phyloP scores from a whole-genome alignment of 1,139 yeast genomes.

The Yamadazyma songkhlaensis region DNA sequence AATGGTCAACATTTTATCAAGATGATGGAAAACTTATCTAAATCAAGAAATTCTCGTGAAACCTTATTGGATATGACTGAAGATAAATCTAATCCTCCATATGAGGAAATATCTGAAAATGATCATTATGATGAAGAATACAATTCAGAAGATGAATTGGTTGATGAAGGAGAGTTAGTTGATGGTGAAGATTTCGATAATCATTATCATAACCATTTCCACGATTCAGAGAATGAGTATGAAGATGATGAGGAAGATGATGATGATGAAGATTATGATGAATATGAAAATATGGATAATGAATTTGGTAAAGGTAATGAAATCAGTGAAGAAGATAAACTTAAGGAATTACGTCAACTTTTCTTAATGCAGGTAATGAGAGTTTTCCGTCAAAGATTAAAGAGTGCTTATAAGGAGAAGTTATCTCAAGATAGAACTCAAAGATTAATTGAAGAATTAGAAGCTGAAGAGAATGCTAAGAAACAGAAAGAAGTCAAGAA shows the following conservation, averaged over 20 bases:
- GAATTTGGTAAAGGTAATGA: conserved; percentile 37
- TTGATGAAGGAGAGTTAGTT: neutral
- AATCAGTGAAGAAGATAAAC: conserved; percentile 60
- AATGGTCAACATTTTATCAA: conserved; percentile 74
- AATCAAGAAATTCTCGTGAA: conserved; percentile 52
- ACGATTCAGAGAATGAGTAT: conserved; percentile 8
- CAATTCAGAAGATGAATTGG: conserved; percentile 14
- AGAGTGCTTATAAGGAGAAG: conserved; percentile 70
- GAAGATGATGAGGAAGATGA: conserved; percentile 21
- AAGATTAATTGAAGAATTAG: conserved; percentile 72
- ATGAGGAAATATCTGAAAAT: neutral
- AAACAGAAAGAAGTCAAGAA: conserved; percentile 73
- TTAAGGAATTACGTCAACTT: conserved; percentile 74
- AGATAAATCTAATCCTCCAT: neutral
- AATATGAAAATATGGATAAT: conserved; percentile 30
- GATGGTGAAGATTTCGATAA: conserved; percentile 1
- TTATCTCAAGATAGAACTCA: conserved; percentile 73
- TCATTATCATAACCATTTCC: conserved; percentile 3
- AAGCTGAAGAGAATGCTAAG: conserved; percentile 68
- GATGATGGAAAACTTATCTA: conserved; percentile 73
- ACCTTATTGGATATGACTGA: conserved; percentile 12
- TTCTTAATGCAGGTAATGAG: conserved; percentile 73
- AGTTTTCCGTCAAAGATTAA: conserved; percentile 66
- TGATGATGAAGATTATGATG: conserved; percentile 29
- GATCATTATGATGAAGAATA: neutral